Evolutionary conservation across 768 basidiomycete species (phyloP), one percentile per base, ranked within the genome.

Genomic region (Lentinus tigrinus): DNA sequence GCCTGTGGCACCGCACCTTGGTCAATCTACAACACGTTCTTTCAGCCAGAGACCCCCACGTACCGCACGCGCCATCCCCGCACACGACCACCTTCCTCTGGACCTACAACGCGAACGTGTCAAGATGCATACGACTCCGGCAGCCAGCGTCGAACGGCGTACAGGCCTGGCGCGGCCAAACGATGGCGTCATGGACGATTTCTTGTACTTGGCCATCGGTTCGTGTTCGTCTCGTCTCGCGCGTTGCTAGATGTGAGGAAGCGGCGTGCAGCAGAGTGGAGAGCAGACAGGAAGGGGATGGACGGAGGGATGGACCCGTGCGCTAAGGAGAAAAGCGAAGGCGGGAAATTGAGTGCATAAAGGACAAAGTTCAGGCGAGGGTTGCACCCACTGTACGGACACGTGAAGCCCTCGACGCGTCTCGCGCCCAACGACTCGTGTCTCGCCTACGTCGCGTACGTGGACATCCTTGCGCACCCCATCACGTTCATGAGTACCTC

Each of bases 31-130:
- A 19, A 36, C 37, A 24, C 62, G 13, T 19, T 23, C 27, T 37
- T 37, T 37, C 19, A 13, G 2, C 2, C 8, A 21, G n/a, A 39
- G n/a, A 39, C 19, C 6, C 19, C 11, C 31, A 72, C 82, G 57
- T 68, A 90, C 95, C 95, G 67, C 91, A 95, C 53, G 95, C 95
- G 64, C 95, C 95, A 74, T 98, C 95, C 37, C 95, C 95, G 61
- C 95, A 89, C n/a, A 98, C 95, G 26, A 95, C 90, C 38, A 92
- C 76, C 73, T 88, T 87, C 52, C 82, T 75, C 68, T 80, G 81
- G 47, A 81, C 64, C 79, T 81, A 63, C 7, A 46, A 21, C 40
- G 52, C 14, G 17, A 16, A 24, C 16, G 21, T n/a, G 44, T 52
- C 47, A 23, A 16, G 26, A 47, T 21, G 47, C 16, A 28, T 38